phyloP scores from a whole-genome alignment of 805 yeast species.

The Yarrowia hollandica region DNA sequence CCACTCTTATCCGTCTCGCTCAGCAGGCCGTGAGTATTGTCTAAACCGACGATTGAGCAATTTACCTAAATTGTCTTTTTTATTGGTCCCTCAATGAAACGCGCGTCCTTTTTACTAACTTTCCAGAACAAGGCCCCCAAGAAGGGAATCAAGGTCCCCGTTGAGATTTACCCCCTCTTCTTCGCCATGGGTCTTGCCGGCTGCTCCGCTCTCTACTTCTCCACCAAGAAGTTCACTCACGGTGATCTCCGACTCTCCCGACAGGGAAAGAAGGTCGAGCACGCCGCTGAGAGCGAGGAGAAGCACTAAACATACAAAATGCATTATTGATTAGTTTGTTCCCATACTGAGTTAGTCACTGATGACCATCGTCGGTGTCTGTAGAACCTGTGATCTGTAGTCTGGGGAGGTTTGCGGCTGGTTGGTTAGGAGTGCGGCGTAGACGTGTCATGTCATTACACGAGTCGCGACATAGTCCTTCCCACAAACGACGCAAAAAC shows the following conservation, averaged over 20 bases:
- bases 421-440: too few relatives aligned
- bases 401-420: neutral
- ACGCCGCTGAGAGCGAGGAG: slow-evolving; percentile 29
- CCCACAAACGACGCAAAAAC: too few relatives aligned
- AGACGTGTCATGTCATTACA: too few relatives aligned
- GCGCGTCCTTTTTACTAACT: neutral
- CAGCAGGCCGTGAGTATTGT: slow-evolving; percentile 19
- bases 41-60: slow-evolving; percentile 3
- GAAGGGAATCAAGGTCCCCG: slow-evolving; percentile 19
- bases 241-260: slow-evolving; percentile 37
- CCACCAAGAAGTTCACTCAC: slow-evolving; percentile 33
- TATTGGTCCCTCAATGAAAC: neutral
- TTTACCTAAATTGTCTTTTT: neutral
- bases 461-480: too few relatives aligned
- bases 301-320: slow-evolving; percentile 28
- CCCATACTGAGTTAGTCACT: slow-evolving; percentile 30
- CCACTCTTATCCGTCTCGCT: slow-evolving; percentile 29
- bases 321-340: slow-evolving; percentile 27
- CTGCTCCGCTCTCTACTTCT: slow-evolving; percentile 34
- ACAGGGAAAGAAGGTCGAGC: slow-evolving; percentile 33
- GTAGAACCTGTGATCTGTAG: too few relatives aligned
- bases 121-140: slow-evolving; percentile 16
- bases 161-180: slow-evolving; percentile 31
- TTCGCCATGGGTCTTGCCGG: slow-evolving; percentile 38
- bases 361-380: too few relatives aligned